Evolutionary conservation across 495 filamentous ascomycete genomes (phyloP).

Genomic region (Rusavskia elegans): DNA sequence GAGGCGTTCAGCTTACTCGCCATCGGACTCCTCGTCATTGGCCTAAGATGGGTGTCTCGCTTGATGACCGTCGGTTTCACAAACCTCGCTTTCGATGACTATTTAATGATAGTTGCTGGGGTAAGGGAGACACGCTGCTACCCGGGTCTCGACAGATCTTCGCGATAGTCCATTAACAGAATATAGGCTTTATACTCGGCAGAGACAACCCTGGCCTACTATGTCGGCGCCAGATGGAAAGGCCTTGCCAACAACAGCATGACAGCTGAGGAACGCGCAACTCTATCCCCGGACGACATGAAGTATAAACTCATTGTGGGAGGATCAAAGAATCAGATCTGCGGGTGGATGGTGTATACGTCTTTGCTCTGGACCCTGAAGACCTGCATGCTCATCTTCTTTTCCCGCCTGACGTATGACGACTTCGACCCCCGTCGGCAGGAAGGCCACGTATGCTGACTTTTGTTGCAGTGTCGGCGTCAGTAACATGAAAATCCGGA

Average conservation of each 20-base stretch:
- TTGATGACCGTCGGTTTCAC: neutral
- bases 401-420: constrained; percentile 41
- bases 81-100: neutral
- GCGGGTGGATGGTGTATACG: constrained; percentile 42
- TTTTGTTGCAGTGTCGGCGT: constrained; percentile 25
- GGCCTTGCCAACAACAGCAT: constrained; percentile 39
- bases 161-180: neutral
- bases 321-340: constrained; percentile 41
- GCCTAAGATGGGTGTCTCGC: neutral
- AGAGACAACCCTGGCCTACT: constrained; percentile 32
- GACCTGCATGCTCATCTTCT: constrained; percentile 41
- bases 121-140: neutral
- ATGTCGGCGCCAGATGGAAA: constrained; percentile 29
- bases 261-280: constrained; percentile 29
- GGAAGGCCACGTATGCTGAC: constrained; percentile 4
- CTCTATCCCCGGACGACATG: constrained; percentile 24
- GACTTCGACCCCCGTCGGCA: neutral
- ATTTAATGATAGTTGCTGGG: neutral
- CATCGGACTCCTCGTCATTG: neutral
- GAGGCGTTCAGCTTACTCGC: constrained; percentile 1
- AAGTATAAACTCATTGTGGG: constrained; percentile 34
- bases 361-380: constrained; percentile 43
- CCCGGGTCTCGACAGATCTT: neutral
- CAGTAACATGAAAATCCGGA: constrained; percentile 29
- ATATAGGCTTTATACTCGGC: constrained; percentile 16